Evolutionary conservation across 176 grass and related monocot species (phyloP).

Genomic region (Ampelocalamus luodianensis): DNA sequence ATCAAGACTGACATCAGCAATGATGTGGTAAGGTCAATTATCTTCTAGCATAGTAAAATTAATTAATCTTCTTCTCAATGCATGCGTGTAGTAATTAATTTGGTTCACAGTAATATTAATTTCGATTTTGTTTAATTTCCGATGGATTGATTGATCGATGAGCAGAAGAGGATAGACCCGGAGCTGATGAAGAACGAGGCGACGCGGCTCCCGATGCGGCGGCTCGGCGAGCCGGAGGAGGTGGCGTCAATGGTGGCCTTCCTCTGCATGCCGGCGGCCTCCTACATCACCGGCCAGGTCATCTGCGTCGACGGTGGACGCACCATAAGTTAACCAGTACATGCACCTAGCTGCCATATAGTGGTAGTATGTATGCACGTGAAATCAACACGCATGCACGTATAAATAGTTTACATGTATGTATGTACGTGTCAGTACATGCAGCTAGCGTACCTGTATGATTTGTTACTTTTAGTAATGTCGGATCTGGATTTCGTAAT

Average conservation of each 20-base stretch:
- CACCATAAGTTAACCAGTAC: background rate
- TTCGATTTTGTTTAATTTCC: background rate
- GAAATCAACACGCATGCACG: too few species aligned
- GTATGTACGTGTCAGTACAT: too few species aligned
- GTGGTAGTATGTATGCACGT: too few species aligned
- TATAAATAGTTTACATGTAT: too few species aligned
- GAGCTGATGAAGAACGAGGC: conserved; percentile 32
- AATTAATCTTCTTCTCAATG: background rate
- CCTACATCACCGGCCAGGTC: conserved; percentile 52
- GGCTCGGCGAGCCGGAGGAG: conserved; percentile 42
- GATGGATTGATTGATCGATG: background rate
- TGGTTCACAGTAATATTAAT: background rate
- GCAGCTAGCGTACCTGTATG: too few species aligned
- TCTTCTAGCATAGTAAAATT: background rate
- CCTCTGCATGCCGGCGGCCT: conserved; percentile 53
- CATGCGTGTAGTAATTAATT: background rate
- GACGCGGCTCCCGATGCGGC: background rate
- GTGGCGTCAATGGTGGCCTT: conserved; percentile 44
- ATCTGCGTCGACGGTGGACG: conserved; percentile 51
- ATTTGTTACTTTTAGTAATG: too few species aligned
- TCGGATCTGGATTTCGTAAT: too few species aligned
- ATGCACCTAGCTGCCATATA: too few species aligned
- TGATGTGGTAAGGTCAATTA: background rate
- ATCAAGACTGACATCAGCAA: conserved; percentile 36
- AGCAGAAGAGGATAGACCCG: conserved; percentile 30